Base-by-base conservation (phyloP, 345 rosid species). In the Salix arbutifolia region DNA sequence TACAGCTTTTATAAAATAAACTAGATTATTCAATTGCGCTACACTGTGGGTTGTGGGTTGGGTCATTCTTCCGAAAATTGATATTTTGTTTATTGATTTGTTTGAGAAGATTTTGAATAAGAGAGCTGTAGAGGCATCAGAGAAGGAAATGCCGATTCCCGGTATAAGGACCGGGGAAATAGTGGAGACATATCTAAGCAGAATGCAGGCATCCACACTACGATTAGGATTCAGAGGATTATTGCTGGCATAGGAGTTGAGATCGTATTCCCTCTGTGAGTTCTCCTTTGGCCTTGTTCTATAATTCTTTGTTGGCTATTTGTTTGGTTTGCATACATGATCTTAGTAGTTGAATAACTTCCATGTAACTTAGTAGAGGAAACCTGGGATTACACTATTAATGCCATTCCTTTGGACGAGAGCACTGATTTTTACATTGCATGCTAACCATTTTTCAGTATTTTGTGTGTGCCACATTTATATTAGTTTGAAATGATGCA, bases 181-280 rank as follows among this genome's bases (percentile, higher is more conserved):
- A 71, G 88, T 95, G 17, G n/a, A n/a, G 86, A 93, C 35, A 95
- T 93, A 28, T 88, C 91, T 28, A 93, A 84, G 85, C 97, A 93
- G 75, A 95, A 93, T 81, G 96, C 97, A 2, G 96, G 97, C 30
- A 90, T 93, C 85, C 97, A 93, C 81, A 89, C 93, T 13, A 95
- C 94, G 10, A 93, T 95, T 56, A 81, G 97, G 58, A 86, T 93
- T 74, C 86, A 96, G 70, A 89, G 97, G 85, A 90, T 91, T 23
- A 88, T 95, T 84, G 97, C 97, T 23, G 97, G 96, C 35, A 74
- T 87, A 4, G 91, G 96, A 40, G 92, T 89, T 53, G 97, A 91
- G 79, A 91, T 92, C n/a, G 91, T 88, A 44, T 90, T 93, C 77
- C 92, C 94, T n/a, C 33, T 90, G 90, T 90, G 83, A 86, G 91